Base-by-base conservation (phyloP, 345 rosid species). In the Ailanthus altissimus region DNA sequence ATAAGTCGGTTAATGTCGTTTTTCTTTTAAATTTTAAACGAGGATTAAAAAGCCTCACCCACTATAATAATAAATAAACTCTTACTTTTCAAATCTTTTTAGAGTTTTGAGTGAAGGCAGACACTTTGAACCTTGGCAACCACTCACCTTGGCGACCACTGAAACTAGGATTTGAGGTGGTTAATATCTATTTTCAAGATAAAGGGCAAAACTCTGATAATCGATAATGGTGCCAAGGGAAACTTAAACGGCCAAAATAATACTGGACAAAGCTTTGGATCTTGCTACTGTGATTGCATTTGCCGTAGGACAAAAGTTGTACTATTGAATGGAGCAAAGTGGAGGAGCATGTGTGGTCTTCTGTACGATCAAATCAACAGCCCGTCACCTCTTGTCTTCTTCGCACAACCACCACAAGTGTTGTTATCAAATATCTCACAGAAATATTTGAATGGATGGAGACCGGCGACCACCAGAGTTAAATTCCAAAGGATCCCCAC, bases 361-460 rank as follows among this genome's bases (percentile, higher is more conserved):
- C 25, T 5, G 68, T 62, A 6, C 12, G 47, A 74, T 49, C 77
- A 74, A 62, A 61, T 61, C 69, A 62, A 28, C 69, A 46, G 58
- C 23, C n/a, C 58, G 8, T 61, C 47, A 9, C 57, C n/a, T 58
- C 9, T 26, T 25, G 21, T 59, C 16, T 60, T 10, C 14, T 46
- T 67, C 54, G n/a, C n/a, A 42, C 18, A 62, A 40, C 63, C 54
- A 38, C 74, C 81, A 78, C 77, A 80, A 57, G 20, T 59, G 82
- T 68, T 67, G 2, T 67, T 40, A 42, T 84, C 87, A 81, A 76
- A 61, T n/a, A n/a, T 76, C 82, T 72, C 42, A 63, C 70, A 61
- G 23, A 36, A 0, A 14, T 62, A 42, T 18, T 64, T 38, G 20
- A 61, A 42, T 65, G 21, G 45, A 72, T 70, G 47, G 80, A 42